A percentile compares a stretch with the other conserved stretches of the same genome.
Conservation (phyloP, 2,329 filamentous ascomycete species). For the Fusarium protoensiforme region DNA sequence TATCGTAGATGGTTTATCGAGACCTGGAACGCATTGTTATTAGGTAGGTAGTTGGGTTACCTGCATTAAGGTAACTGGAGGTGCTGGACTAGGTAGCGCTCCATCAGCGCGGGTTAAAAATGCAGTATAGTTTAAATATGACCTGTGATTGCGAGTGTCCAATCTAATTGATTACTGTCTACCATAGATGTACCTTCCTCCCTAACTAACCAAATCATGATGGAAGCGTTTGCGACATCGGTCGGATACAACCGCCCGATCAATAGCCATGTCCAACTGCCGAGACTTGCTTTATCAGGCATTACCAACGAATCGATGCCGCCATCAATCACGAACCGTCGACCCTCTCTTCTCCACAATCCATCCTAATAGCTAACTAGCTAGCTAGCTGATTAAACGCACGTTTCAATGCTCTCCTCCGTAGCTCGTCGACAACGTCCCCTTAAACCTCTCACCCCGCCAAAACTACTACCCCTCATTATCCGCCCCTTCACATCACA, state of each 20-base stretch:
- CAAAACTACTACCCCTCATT: not conserved
- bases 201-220: not conserved
- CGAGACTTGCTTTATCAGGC: conserved; percentile 27
- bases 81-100: no score
- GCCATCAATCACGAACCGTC: conserved; percentile 4
- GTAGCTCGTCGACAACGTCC: not conserved
- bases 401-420: not conserved
- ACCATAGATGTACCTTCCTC: not conserved
- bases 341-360: conserved; percentile 12
- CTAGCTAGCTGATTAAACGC: not conserved
- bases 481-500: conserved; percentile 15
- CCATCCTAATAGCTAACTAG: conserved; percentile 1
- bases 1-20: no score
- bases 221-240: not conserved
- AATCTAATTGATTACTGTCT: not conserved
- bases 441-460: conserved; percentile 14
- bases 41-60: no score
- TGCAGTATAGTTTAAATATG: not conserved
- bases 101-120: not conserved
- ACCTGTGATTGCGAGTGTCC: not conserved
- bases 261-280: not conserved
- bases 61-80: no score
- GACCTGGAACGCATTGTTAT: no score
- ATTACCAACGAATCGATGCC: conserved; percentile 23
- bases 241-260: not conserved